Conservation (phyloP, 495 filamentous ascomycete species). For the Xylaria palmicola region DNA sequence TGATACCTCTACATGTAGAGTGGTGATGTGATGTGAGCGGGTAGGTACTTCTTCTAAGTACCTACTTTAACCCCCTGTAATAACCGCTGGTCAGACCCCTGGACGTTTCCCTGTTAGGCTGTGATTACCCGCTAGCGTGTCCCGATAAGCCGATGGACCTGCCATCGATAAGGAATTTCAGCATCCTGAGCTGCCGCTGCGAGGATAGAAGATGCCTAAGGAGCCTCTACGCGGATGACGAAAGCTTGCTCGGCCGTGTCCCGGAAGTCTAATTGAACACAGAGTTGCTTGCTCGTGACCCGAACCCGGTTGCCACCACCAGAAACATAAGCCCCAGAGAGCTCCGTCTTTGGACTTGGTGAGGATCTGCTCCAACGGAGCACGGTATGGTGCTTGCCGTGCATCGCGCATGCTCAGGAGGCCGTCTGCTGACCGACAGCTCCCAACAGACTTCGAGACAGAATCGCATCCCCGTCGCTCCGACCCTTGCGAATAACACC, state of each 20-base stretch:
- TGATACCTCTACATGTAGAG: not conserved
- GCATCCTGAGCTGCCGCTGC: not conserved
- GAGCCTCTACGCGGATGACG: not conserved
- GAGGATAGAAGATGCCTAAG: too few relatives aligned
- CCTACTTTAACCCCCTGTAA: constrained; percentile 3
- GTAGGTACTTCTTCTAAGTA: not conserved
- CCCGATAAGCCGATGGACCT: constrained; percentile 25
- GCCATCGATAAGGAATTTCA: constrained; percentile 29
- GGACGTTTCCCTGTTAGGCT: not conserved
- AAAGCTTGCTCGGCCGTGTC: not conserved
- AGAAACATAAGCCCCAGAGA: not conserved
- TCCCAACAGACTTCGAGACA: not conserved
- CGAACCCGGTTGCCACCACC: not conserved
- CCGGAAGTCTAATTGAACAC: not conserved
- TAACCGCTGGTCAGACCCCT: not conserved
- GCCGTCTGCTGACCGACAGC: not conserved
- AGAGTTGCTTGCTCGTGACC: not conserved
- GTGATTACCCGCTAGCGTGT: constrained; percentile 22
- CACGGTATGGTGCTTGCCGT: too few relatives aligned
- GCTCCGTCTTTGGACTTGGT: not conserved
- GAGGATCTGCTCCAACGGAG: too few relatives aligned
- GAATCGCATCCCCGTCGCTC: not conserved
- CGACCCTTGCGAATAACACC: not conserved
- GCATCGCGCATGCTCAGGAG: too few relatives aligned
- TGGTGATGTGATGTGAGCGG: not conserved